Conservation (phyloP, 2,329 filamentous ascomycete genomes). For the Stemphylium vesicarium region DNA sequence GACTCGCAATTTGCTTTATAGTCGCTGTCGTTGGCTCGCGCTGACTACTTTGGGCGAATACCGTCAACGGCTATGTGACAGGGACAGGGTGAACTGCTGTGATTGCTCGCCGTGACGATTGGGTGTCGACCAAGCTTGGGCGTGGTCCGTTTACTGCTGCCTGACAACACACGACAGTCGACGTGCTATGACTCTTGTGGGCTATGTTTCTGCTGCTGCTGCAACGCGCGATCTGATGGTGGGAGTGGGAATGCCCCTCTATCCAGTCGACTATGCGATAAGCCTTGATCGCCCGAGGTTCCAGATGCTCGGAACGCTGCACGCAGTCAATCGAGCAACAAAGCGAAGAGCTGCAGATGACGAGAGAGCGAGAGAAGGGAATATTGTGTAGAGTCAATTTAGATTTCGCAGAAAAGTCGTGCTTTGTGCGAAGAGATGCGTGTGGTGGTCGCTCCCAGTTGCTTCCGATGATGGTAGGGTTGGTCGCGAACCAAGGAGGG, state of each 20-base stretch:
- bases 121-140: conserved; percentile 34
- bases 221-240: conserved; percentile 10
- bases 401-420: not conserved
- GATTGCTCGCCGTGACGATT: conserved; percentile 37
- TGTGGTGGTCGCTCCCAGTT: conserved; percentile 11
- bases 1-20: conserved; percentile 27
- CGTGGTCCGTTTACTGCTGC: conserved; percentile 30
- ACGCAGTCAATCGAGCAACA: conserved; percentile 15
- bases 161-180: conserved; percentile 36
- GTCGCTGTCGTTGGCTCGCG: conserved; percentile 29
- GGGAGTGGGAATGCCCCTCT: conserved; percentile 29
- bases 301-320: conserved; percentile 29
- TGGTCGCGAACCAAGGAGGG: conserved; percentile 31
- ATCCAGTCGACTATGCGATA: conserved; percentile 35
- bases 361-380: not conserved
- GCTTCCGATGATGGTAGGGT: conserved; percentile 7
- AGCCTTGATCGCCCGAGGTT: conserved; percentile 44
- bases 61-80: conserved; percentile 24
- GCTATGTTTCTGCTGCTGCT: conserved; percentile 11
- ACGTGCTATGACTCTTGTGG: conserved; percentile 15
- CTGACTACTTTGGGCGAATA: conserved; percentile 33
- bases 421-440: conserved; percentile 15
- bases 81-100: conserved; percentile 36
- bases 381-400: too few relatives aligned
- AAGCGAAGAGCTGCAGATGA: not conserved